A percentile compares a stretch with the other conserved stretches of the same genome.
Evolutionary conservation across 2,329 filamentous ascomycete genomes (phyloP).

Genomic region (Bipolaris victoriae): DNA sequence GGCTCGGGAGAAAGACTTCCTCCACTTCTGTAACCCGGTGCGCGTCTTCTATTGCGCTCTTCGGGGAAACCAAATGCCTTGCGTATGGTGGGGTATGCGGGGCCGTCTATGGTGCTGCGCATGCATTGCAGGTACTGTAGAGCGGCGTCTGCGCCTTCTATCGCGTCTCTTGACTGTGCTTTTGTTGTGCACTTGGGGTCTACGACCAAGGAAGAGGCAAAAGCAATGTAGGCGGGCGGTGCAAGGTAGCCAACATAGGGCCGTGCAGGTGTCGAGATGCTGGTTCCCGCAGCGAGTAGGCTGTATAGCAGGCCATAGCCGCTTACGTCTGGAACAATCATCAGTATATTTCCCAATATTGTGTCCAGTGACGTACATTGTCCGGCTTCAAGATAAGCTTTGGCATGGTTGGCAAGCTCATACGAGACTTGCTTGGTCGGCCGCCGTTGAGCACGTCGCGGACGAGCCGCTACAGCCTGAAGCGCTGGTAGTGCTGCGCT

Average conservation of each 20-base stretch:
- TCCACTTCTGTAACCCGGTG: conserved; percentile 23
- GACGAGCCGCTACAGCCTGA: conserved; percentile 31
- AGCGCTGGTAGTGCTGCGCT: conserved; percentile 22
- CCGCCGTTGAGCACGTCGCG: conserved; percentile 36
- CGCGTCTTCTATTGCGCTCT: conserved; percentile 33
- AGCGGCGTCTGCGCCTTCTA: conserved; percentile 69
- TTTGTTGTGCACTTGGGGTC: conserved; percentile 82
- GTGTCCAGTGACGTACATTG: conserved; percentile 33
- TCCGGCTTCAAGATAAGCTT: conserved; percentile 45
- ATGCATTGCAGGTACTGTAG: conserved; percentile 73
- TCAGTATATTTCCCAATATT: background rate
- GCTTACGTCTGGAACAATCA: conserved; percentile 33
- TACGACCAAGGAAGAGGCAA: conserved; percentile 81
- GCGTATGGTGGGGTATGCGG: conserved; percentile 69
- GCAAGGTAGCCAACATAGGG: conserved; percentile 65
- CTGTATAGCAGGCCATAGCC: conserved; percentile 44
- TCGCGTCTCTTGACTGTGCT: conserved; percentile 64
- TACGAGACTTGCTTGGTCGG: conserved; percentile 43
- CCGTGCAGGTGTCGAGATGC: conserved; percentile 43
- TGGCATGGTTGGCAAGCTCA: conserved; percentile 45
- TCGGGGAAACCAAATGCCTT: conserved; percentile 72
- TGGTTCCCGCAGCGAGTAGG: conserved; percentile 41
- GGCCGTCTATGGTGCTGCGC: conserved; percentile 68
- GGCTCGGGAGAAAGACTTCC: conserved; percentile 36
- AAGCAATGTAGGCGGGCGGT: conserved; percentile 72